phyloP scores from a whole-genome alignment of 139 green algal species.

The Coelastrella sp. region DNA sequence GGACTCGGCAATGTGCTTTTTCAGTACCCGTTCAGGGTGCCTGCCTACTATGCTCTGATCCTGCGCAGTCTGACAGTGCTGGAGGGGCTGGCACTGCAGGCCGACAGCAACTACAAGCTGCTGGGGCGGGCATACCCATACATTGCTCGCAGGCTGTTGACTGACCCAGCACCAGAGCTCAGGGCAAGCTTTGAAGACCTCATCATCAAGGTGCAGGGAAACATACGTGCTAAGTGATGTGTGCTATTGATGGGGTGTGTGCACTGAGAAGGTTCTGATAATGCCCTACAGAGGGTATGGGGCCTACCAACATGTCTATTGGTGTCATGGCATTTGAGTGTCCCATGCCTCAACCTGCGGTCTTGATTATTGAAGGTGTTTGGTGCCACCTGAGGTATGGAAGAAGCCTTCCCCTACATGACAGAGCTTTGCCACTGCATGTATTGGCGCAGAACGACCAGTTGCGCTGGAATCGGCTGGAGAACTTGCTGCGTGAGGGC shows the following conservation, averaged over 20 bases:
- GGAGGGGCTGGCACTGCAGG: slow-evolving; percentile 86
- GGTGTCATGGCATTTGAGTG: too few relatives aligned
- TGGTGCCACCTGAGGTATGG: too few relatives aligned
- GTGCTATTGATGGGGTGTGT: not conserved
- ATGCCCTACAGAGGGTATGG: too few relatives aligned
- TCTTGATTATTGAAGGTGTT: too few relatives aligned
- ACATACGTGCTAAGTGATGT: not conserved
- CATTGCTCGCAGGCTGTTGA: slow-evolving; percentile 94
- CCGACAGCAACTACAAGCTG: slow-evolving; percentile 87
- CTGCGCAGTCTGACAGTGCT: slow-evolving; percentile 95
- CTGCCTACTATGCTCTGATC: slow-evolving; percentile 97
- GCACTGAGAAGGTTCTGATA: too few relatives aligned
- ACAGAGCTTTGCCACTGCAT: slow-evolving; percentile 42
- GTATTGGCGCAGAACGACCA: slow-evolving; percentile 55
- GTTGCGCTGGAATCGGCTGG: slow-evolving; percentile 85
- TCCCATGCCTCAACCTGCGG: too few relatives aligned
- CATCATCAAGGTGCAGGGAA: slow-evolving; percentile 68
- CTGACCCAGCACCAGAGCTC: slow-evolving; percentile 90
- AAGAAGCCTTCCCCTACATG: not conserved
- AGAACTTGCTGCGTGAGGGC: slow-evolving; percentile 89
- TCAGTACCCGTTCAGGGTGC: slow-evolving; percentile 86
- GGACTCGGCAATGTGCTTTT: slow-evolving; percentile 96
- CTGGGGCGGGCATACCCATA: slow-evolving; percentile 96
- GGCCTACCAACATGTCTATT: too few relatives aligned
- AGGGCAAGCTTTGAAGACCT: slow-evolving; percentile 82